Evolutionary conservation across 192 early-diverging fungal species (phyloP), one percentile per base, ranked within the genome.

Genomic region (Umbelopsis vinacea): DNA sequence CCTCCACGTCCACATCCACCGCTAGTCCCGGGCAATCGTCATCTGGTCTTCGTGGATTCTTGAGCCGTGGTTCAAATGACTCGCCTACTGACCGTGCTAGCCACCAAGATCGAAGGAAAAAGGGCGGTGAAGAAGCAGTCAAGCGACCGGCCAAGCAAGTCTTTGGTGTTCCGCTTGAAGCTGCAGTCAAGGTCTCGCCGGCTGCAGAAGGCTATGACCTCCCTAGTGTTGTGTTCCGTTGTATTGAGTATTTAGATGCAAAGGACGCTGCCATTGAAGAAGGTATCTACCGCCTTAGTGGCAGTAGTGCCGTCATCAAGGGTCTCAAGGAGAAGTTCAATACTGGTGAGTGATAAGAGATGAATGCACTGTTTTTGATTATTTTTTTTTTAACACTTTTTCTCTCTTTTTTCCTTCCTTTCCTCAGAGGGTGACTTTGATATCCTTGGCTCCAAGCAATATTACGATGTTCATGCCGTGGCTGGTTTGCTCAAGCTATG

Each of bases 161-260:
- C 6, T 99, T 99, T 90, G 96, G 95, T 2, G 89, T 93, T 12
- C 79, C 95, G 2, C 79, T 99, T 33, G 93, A 96, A 70, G 85
- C 87, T 24, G 93, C 91, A 0, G 87, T 98, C 2, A 85, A 89
- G 9, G 76, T 89, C 14, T 90, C 92, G 6, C 79, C 85, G 24
- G 82, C 96, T 23, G 85, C 86, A 33, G 95, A 95, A 48, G 88
- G 86, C 11, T 91, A 92, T 76, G 88, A 90, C 35, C 83, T 98
- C 21, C 97, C 97, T 22, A 90, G 95, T 4, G 88, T 99, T 37
- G 91, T 99, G 2, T 97, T 92, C 80, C 84, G 97, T 21, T 97
- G 96, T 72, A 96, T 99, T 66, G 96, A 99, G 83, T 99, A 94
- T 72, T 77, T 99, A 57, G 97, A 99, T 77, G 87, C 90, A 3